phyloP scores from a whole-genome alignment of 1,284 basidiomycete genomes.

The Retiboletus flavoniger region DNA sequence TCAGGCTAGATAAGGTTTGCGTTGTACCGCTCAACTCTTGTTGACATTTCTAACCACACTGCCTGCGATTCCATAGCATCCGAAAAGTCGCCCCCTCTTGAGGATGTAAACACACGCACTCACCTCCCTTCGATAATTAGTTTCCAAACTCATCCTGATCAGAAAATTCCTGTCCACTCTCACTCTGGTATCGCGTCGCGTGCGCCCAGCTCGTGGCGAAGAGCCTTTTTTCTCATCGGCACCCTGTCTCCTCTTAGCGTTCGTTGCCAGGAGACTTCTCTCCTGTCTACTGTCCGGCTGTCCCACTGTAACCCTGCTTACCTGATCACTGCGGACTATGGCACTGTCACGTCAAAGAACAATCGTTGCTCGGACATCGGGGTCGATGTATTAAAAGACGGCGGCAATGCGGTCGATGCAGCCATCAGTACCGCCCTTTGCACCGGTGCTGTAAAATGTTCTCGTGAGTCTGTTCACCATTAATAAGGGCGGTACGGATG shows the following conservation, averaged over 20 bases:
- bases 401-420: constrained; percentile 90
- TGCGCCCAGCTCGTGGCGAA: constrained; percentile 12
- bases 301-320: constrained; percentile 63
- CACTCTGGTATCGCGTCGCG: background rate
- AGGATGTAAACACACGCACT: background rate
- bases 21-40: background rate
- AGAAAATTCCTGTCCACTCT: background rate
- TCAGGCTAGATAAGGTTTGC: background rate
- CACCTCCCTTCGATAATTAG: background rate
- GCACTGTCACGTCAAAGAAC: constrained; percentile 88
- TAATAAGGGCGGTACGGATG: no score
- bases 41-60: background rate
- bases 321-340: constrained; percentile 69
- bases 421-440: constrained; percentile 81
- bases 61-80: background rate
- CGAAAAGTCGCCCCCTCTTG: background rate
- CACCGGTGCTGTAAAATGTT: constrained; percentile 88
- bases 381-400: constrained; percentile 69
- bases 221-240: constrained; percentile 6
- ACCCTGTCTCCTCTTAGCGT: constrained; percentile 14
- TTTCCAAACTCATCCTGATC: no score
- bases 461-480: constrained; percentile 49
- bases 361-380: constrained; percentile 81
- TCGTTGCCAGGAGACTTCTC: constrained; percentile 4
- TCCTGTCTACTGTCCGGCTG: background rate